Percentiles rank a stretch among this genome's conserved stretches.
phyloP scores from a whole-genome alignment of 257 asterid species.

The Eucommia ulmoides region DNA sequence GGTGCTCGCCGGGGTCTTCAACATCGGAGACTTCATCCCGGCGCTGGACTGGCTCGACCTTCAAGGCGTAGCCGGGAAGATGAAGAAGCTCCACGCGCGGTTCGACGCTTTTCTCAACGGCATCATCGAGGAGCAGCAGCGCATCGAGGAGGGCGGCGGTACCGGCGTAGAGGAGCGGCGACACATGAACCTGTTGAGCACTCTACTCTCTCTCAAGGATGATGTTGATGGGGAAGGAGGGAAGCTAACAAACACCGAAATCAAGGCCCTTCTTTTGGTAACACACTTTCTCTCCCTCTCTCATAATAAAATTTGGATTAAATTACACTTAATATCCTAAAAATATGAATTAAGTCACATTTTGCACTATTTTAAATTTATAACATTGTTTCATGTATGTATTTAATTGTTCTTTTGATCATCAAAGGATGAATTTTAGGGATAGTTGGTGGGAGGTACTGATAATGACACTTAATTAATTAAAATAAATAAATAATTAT shows the following conservation, averaged over 20 bases:
- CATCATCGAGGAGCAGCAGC: conserved; percentile 50
- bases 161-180: too few relatives aligned
- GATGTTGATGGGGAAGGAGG: conserved; percentile 33
- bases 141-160: conserved; percentile 3
- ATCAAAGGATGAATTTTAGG: too few relatives aligned
- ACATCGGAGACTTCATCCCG: conserved; percentile 83
- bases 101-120: conserved; percentile 49
- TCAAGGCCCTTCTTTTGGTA: conserved; percentile 87
- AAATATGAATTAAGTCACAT: too few relatives aligned
- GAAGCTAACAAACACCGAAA: conserved; percentile 51
- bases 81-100: conserved; percentile 77
- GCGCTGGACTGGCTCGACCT: conserved; percentile 54
- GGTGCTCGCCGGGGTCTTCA: conserved; percentile 72
- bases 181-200: conserved; percentile 37
- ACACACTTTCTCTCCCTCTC: not conserved
- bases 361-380: too few relatives aligned
- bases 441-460: too few relatives aligned
- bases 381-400: too few relatives aligned
- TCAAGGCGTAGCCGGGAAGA: conserved; percentile 56
- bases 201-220: conserved; percentile 41
- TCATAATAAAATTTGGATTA: too few relatives aligned
- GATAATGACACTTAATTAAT: too few relatives aligned
- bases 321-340: too few relatives aligned
- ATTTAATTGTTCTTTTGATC: too few relatives aligned
- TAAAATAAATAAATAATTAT: too few relatives aligned